A percentile compares a stretch with the other conserved stretches of the same genome.
These are phyloP conservation scores for Verticillium longisporum DNA, from an alignment of 2,329 filamentous ascomycete genomes.

Conservation along the genomic window DNA sequence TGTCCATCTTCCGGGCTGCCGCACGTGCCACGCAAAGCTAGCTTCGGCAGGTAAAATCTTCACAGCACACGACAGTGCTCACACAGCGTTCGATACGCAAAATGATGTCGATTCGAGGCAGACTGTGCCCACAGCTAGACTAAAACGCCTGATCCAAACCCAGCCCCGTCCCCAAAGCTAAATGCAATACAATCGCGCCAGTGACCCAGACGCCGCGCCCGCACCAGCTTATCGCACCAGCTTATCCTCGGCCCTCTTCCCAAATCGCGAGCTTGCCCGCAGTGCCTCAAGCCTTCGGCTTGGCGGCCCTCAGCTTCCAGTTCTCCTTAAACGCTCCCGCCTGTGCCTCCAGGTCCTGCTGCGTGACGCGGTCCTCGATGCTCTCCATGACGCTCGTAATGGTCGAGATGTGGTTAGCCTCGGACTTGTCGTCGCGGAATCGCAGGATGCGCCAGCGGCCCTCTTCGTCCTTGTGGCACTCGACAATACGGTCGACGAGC, in stretches of 20 bases:
- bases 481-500: conserved; percentile 81
- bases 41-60: no score
- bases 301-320: conserved; percentile 60
- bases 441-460: conserved; percentile 80
- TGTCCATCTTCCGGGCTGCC: neutral
- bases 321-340: conserved; percentile 67
- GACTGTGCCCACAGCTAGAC: neutral
- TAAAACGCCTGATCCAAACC: neutral
- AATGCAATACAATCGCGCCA: neutral
- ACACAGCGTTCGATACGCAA: neutral
- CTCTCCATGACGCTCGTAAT: conserved; percentile 84
- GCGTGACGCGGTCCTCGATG: conserved; percentile 77
- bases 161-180: neutral
- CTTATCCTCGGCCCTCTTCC: no score
- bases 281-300: neutral
- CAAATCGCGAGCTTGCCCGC: neutral
- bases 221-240: no score
- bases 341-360: conserved; percentile 68
- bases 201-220: neutral
- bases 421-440: conserved; percentile 86
- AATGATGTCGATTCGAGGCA: neutral
- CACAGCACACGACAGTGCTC: neutral
- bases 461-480: conserved; percentile 74
- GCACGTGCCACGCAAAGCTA: neutral
- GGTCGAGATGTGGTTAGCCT: conserved; percentile 82